A percentile compares a stretch with the other conserved stretches of the same genome.
Conservation (phyloP, 257 asterid species). For the Lantana camara region DNA sequence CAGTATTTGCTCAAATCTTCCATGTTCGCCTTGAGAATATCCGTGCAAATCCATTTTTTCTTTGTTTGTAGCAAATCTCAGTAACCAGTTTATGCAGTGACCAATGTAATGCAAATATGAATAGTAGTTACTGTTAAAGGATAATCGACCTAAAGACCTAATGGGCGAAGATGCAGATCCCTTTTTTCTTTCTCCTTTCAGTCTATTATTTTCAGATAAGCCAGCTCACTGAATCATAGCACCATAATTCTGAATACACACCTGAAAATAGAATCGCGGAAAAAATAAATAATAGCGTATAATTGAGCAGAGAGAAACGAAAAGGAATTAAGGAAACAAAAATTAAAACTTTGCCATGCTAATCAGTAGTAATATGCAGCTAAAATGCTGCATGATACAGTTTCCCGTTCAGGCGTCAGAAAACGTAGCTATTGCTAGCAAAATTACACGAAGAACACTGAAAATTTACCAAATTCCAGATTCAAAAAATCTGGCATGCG, state of each 20-base stretch:
- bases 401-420: constrained; percentile 33
- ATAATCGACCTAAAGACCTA: constrained; percentile 20
- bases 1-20: constrained; percentile 91
- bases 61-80: constrained; percentile 31
- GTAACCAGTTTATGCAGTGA: constrained; percentile 24
- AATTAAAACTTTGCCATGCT: background rate
- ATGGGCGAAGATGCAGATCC: background rate
- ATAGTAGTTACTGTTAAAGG: constrained; percentile 17
- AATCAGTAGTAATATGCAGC: constrained; percentile 10
- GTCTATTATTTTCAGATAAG: constrained; percentile 13
- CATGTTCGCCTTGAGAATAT: constrained; percentile 65
- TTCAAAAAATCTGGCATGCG: constrained; percentile 19
- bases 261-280: constrained; percentile 33
- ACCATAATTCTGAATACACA: constrained; percentile 19
- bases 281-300: constrained; percentile 18
- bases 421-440: constrained; percentile 2
- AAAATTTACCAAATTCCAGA: constrained; percentile 23
- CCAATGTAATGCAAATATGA: constrained; percentile 16
- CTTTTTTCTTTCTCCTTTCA: background rate
- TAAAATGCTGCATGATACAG: constrained; percentile 30
- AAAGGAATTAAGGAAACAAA: background rate
- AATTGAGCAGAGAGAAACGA: constrained; percentile 10
- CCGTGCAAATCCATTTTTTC: constrained; percentile 77
- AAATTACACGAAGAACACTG: background rate
- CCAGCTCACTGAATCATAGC: constrained; percentile 27